Base-by-base conservation (phyloP, 306 rosid species). In the Senna tora region DNA sequence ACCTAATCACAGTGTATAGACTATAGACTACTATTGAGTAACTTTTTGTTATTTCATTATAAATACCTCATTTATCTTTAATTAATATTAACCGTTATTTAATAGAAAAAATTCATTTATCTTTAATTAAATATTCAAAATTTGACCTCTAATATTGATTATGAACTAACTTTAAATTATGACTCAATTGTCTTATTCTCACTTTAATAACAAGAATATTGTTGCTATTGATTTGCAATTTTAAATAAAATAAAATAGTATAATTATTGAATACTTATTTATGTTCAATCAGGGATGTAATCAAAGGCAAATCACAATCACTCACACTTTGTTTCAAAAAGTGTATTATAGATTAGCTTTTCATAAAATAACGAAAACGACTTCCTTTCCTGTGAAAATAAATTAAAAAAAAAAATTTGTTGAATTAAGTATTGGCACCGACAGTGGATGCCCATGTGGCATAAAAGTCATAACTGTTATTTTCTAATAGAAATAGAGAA, bases 391-490 rank as follows among this genome's bases (percentile, higher is more conserved):
- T 0, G 7, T 3, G 32, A 7, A 25, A 45, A 7, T 41, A 45
- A 7, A 32, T n/a, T n/a, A n/a, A 32, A 32, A 30, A 6, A 30
- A 36, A 13, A 17, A 51, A 7, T 51, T 7, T 19, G 0, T 10
- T 50, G 43, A 16, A 33, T 33, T 59, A 54, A 55, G 65, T 47
- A 79, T 63, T 71, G 50, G 68, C 87, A 83, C 87, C 84, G 84
- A 83, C 87, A 76, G 80, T 32, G 6, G 67, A 19, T 20, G 80
- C 75, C 49, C 80, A 79, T 58, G 82, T 80, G 87, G 68, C 80
- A 68, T 38, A 38, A 56, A 76, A 79, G 64, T 71, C 74, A 56
- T 16, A 58, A 21, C n/a, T 1, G 74, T 42, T 69, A 63, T 69
- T n/a, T n/a, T 74, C 7, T 68, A 39, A 50, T 53, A 0, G 5